Base-by-base conservation (phyloP, 2,329 filamentous ascomycete genomes). In the Botrytis tulipae region DNA sequence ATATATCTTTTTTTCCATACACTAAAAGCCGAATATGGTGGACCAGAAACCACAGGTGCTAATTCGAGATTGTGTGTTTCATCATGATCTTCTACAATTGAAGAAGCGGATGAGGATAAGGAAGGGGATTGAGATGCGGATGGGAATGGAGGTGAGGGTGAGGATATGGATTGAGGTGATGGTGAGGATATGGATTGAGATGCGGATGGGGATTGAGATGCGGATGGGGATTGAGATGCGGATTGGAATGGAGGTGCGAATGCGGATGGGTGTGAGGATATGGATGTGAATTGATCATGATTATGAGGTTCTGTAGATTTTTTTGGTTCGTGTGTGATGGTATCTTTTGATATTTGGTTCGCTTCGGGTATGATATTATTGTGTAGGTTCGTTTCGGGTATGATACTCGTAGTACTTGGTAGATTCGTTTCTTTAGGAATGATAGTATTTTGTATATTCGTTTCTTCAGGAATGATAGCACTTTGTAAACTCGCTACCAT, bases 1-100 rank as follows among this genome's bases (percentile, higher is more conserved):
- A 90, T 86, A 83, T 86, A 89, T 76, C 83, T 80, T 78, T 85
- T 89, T 76, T 81, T 76, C 76, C 76, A 77, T n/a, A 54, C 73
- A 25, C 76, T 73, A 67, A 82, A 82, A 37, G 78, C 76, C 12
- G 79, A 81, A 66, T 81, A 81, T 9, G 77, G 76, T 65, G 80
- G 79, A 14, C 76, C 79, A 35, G 78, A 78, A 1, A 67, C 72
- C 51, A 80, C 78, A 2, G 76, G 66, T 37, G 77, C 76, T 73
- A 81, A 68, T 72, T 81, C 80, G 29, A 81, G 75, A 66, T 81
- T 78, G 57, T 67, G 75, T 67, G 67, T 71, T 32, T 76, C 75
- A 75, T 78, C 75, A 72, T 77, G 67, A 70, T 69, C 70, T 71
- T 54, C 73, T 63, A 73, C 74, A 35, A 79, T 74, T 54, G 73